Evolutionary conservation across 2,329 filamentous ascomycete genomes (phyloP), one percentile per base, ranked within the genome.

Genomic region (Sporothrix phasma): DNA sequence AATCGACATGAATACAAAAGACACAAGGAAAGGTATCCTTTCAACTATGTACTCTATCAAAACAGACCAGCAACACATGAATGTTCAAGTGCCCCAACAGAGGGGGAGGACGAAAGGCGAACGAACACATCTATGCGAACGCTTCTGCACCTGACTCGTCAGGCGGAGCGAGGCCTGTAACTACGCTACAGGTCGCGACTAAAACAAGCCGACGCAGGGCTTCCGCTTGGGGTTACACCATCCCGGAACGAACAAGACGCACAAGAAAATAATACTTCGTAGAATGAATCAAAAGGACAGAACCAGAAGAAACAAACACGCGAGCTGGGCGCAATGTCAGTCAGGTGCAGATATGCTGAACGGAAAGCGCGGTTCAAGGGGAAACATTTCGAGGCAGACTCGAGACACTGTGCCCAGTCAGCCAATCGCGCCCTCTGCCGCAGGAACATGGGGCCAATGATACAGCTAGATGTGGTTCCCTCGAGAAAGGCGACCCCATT

Each of bases 351-450:
- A 37, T 37, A 26, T 51, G 15, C 13, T n/a, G 15, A 31, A 39
- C 37, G 60, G 60, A 62, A 62, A 15, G 60, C 46, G 60, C 60
- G 60, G 58, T 47, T 7, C 34, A 13, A 13, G 15, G 60, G 31
- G 24, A 37, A 51, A 26, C 31, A 39, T 5, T 15, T 37, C n/a
- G n/a, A n/a, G n/a, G 17, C 17, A 19, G 41, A 5, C 41, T 6
- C 4, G 62, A 26, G n/a, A n/a, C n/a, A 6, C 39, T 22, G 15
- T 47, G 22, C 8, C 17, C 22, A 13, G 47, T 26, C 22, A 17
- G 49, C 63, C 63, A 65, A 65, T 65, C 31, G 59, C 43, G 53
- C 31, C 59, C 51, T 62, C 45, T 49, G 11, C n/a, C 17, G 19
- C 22, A 6, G n/a, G 43, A 59, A 62, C 64, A 56, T 62, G 60